phyloP scores from a whole-genome alignment of 1,284 basidiomycete species.

The Cryptococcus depauperatus region DNA sequence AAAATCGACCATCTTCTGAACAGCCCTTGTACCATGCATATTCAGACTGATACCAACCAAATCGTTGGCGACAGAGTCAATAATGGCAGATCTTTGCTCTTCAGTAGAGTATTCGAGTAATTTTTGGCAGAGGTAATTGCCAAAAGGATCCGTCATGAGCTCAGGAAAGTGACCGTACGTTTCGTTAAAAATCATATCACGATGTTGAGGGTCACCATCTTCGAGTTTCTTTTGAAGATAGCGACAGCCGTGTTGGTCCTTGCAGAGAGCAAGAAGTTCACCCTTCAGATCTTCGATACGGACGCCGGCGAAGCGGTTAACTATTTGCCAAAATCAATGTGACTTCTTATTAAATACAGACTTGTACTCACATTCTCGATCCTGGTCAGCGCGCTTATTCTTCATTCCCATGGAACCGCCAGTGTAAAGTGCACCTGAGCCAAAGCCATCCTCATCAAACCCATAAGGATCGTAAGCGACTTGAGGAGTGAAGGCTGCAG shows the following conservation, averaged over 20 bases:
- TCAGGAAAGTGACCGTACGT: slow-evolving; percentile 97
- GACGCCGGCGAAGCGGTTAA: slow-evolving; percentile 90
- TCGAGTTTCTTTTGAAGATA: slow-evolving; percentile 99
- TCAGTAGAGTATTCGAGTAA: slow-evolving; percentile 95
- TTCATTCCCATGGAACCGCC: slow-evolving; percentile 75
- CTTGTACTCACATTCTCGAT: slow-evolving; percentile 63
- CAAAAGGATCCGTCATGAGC: slow-evolving; percentile 99
- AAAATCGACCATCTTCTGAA: slow-evolving; percentile 99
- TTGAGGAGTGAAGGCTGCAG: slow-evolving; percentile 33
- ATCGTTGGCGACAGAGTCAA: slow-evolving; percentile 94
- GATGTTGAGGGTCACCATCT: slow-evolving; percentile 84
- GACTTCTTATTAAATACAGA: not conserved
- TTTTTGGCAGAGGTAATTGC: slow-evolving; percentile 99
- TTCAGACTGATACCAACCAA: slow-evolving; percentile 97
- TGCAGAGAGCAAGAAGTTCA: slow-evolving; percentile 87
- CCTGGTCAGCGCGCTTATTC: slow-evolving; percentile 86
- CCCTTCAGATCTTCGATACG: slow-evolving; percentile 92
- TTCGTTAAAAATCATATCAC: slow-evolving; percentile 99
- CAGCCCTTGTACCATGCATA: slow-evolving; percentile 99
- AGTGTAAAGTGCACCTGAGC: slow-evolving; percentile 68
- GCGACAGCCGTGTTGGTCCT: slow-evolving; percentile 98
- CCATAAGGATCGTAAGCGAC: slow-evolving; percentile 56
- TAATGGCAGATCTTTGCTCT: slow-evolving; percentile 93
- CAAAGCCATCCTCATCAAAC: slow-evolving; percentile 56
- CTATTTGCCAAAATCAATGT: too few species aligned